Evolutionary conservation across 2,329 filamentous ascomycete species (phyloP).

Genomic region (Cercospora zeae-maydis): DNA sequence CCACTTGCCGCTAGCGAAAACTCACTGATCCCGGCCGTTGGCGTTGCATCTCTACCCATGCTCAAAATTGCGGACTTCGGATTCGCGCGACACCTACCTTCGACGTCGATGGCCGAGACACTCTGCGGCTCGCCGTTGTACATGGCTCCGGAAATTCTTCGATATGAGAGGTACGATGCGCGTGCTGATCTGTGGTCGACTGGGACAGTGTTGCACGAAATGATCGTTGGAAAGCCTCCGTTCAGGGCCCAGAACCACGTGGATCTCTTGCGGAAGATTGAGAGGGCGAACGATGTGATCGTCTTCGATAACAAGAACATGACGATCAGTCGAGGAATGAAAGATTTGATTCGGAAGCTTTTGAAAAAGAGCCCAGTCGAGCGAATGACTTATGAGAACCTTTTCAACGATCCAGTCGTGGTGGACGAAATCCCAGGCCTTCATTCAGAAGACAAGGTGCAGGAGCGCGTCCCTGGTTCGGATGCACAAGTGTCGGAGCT

Average conservation of each 20-base stretch:
- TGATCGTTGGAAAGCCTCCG: conserved; percentile 85
- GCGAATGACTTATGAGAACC: conserved; percentile 78
- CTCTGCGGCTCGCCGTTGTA: conserved; percentile 95
- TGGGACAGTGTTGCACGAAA: conserved; percentile 91
- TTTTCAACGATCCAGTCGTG: conserved; percentile 63
- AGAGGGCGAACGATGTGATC: conserved; percentile 81
- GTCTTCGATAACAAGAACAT: conserved; percentile 54
- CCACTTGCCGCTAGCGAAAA: conserved; percentile 76
- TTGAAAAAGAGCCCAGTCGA: conserved; percentile 84
- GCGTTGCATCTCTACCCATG: conserved; percentile 83
- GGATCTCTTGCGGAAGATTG: conserved; percentile 86
- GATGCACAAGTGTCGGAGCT: conserved; percentile 33
- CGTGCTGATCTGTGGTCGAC: conserved; percentile 98
- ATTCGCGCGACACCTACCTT: conserved; percentile 88
- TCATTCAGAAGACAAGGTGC: conserved; percentile 32
- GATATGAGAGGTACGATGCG: conserved; percentile 95
- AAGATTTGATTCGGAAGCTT: conserved; percentile 72
- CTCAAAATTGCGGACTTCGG: conserved; percentile 98
- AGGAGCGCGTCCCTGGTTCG: conserved; percentile 21
- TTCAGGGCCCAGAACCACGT: conserved; percentile 94
- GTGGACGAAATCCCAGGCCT: conserved; percentile 35
- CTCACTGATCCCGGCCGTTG: conserved; percentile 75
- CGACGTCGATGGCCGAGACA: conserved; percentile 89
- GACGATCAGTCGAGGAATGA: conserved; percentile 70
- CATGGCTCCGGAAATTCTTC: conserved; percentile 96